Percentiles rank a stretch among this genome's conserved stretches.
Evolutionary conservation across 2,329 filamentous ascomycete species (phyloP).

Genomic region (Teratosphaeria viscida): DNA sequence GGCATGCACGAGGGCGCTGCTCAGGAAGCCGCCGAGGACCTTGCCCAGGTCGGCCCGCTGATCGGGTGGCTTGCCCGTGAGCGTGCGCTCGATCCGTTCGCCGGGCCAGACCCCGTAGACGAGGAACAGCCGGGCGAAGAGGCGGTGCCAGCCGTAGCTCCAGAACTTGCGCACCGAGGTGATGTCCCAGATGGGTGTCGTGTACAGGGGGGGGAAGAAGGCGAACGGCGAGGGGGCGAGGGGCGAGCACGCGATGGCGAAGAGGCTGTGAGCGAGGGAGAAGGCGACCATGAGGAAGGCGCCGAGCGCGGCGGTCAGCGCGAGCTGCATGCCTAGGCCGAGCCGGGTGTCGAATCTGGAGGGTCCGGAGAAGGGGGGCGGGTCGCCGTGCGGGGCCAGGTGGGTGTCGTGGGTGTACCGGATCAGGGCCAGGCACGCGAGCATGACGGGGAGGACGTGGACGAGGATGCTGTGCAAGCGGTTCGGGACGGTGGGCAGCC

Average conservation of each 20-base stretch:
- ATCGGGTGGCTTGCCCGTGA: constrained; percentile 25
- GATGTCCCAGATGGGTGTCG: constrained; percentile 32
- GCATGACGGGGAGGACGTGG: constrained; percentile 29
- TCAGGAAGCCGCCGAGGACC: constrained; percentile 33
- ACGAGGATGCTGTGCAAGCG: constrained; percentile 31
- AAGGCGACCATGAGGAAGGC: constrained; percentile 36
- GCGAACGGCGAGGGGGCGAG: constrained; percentile 32
- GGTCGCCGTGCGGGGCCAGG: constrained; percentile 11
- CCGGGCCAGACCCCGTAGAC: constrained; percentile 38
- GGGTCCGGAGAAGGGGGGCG: constrained; percentile 24
- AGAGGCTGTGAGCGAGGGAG: constrained; percentile 31
- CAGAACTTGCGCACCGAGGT: constrained; percentile 31
- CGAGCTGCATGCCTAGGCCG: constrained; percentile 24
- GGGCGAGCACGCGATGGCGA: constrained; percentile 30
- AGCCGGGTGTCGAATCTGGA: constrained; percentile 12
- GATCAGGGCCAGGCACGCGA: constrained; percentile 27
- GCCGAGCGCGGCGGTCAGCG: constrained; percentile 31
- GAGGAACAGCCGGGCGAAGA: constrained; percentile 35
- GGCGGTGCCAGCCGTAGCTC: constrained; percentile 36
- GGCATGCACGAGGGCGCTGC: constrained; percentile 32
- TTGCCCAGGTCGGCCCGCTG: constrained; percentile 34
- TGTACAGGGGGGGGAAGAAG: constrained; percentile 37
- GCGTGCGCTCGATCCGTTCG: constrained; percentile 32
- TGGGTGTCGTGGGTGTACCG: constrained; percentile 24
- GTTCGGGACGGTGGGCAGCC: constrained; percentile 31